Percentiles rank a stretch among this genome's conserved stretches.
Evolutionary conservation across 257 asterid genomes (phyloP).

Genomic region (Plectranthus barbatus): DNA sequence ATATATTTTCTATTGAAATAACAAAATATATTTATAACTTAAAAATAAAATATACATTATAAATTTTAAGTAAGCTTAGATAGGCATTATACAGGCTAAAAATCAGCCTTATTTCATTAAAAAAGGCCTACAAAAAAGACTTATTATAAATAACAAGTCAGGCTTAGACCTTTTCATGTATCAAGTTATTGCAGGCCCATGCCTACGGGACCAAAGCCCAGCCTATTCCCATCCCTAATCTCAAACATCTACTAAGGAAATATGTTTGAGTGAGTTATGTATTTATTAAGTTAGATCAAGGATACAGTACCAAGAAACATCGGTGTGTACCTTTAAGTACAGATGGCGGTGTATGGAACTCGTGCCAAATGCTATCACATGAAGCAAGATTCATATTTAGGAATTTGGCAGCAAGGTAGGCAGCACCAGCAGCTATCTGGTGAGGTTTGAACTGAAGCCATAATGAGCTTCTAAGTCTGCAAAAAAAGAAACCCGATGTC

Average conservation of each 20-base stretch:
- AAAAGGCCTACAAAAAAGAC: no score
- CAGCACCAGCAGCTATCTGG: constrained; percentile 99
- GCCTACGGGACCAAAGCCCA: no score
- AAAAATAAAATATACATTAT: no score
- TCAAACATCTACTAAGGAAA: neutral
- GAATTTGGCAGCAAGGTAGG: constrained; percentile 85
- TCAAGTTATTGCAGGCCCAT: no score
- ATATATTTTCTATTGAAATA: no score
- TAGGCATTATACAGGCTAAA: no score
- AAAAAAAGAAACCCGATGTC: constrained; percentile 16
- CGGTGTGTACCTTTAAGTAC: constrained; percentile 58
- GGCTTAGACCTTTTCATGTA: no score
- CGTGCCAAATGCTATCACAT: constrained; percentile 60
- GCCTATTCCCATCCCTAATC: no score
- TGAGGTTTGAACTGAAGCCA: constrained; percentile 99
- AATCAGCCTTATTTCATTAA: no score
- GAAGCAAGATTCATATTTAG: constrained; percentile 76
- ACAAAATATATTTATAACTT: no score
- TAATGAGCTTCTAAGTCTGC: constrained; percentile 85
- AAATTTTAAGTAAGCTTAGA: no score
- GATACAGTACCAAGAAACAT: neutral
- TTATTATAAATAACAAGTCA: no score
- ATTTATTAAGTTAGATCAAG: neutral
- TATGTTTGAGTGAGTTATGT: neutral
- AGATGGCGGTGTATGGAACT: constrained; percentile 72